These are phyloP conservation scores for Achlya hypogyna DNA, from an alignment of 352 stramenopile genomes.

Conservation along the genomic window DNA sequence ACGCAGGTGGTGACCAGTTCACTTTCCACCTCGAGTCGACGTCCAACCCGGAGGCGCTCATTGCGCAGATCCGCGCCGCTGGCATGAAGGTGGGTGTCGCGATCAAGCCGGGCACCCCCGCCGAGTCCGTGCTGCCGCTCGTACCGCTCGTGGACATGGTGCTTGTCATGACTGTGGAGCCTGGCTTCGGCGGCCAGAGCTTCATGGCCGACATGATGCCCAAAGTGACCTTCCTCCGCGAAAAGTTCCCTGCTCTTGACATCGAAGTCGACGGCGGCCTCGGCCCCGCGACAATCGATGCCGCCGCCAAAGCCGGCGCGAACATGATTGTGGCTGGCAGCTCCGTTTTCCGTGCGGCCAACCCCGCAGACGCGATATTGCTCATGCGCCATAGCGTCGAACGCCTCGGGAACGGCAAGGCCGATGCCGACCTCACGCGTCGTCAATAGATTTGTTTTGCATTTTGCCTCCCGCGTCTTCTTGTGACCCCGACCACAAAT, in stretches of 20 bases:
- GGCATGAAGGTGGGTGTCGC: constrained; percentile 94
- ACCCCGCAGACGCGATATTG: constrained; percentile 65
- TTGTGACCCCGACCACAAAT: background rate
- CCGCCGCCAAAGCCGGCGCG: constrained; percentile 87
- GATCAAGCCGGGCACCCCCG: constrained; percentile 91
- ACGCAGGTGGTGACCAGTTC: constrained; percentile 91
- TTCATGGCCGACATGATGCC: constrained; percentile 96
- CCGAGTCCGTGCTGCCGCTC: constrained; percentile 78
- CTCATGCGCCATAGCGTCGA: constrained; percentile 80
- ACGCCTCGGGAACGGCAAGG: constrained; percentile 64
- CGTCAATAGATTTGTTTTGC: background rate
- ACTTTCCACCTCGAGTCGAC: constrained; percentile 95
- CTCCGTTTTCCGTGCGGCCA: constrained; percentile 84
- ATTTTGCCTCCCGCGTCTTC: background rate
- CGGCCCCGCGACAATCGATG: constrained; percentile 88
- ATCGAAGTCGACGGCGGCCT: constrained; percentile 97
- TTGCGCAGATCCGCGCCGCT: constrained; percentile 73
- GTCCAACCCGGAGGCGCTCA: constrained; percentile 51
- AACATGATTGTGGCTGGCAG: constrained; percentile 97
- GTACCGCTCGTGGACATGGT: constrained; percentile 91
- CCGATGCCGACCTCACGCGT: background rate
- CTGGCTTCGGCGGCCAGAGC: constrained; percentile 93
- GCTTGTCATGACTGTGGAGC: constrained; percentile 98
- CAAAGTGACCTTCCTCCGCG: constrained; percentile 86
- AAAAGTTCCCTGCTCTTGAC: constrained; percentile 89